Conservation (phyloP, 805 yeast species). For the Wickerhamomyces silvicola region DNA sequence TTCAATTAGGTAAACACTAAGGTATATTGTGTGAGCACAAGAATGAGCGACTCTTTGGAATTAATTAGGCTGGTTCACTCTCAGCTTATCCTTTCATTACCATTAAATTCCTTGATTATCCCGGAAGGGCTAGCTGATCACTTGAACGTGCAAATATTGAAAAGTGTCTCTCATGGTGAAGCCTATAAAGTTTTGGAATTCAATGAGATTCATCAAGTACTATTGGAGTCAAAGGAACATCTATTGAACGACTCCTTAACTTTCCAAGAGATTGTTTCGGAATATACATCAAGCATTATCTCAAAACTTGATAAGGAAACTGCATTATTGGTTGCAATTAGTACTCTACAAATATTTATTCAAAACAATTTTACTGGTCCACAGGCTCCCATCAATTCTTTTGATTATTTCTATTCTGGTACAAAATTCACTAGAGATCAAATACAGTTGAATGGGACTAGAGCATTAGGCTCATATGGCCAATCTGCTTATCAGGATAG, state of each 20-base stretch:
- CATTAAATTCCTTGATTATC: slow-evolving; percentile 4
- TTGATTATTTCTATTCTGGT: slow-evolving; percentile 21
- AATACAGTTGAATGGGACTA: slow-evolving; percentile 24
- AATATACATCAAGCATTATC: slow-evolving; percentile 1
- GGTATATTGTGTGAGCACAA: too few species aligned
- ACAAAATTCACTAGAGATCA: slow-evolving; percentile 5
- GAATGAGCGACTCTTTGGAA: slow-evolving; percentile 1
- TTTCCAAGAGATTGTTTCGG: slow-evolving; percentile 7
- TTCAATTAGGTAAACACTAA: background rate
- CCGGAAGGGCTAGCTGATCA: slow-evolving; percentile 5
- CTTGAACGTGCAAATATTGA: slow-evolving; percentile 10
- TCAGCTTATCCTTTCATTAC: slow-evolving; percentile 8
- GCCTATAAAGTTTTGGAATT: slow-evolving; percentile 12
- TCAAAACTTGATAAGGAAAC: slow-evolving; percentile 5
- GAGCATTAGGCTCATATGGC: slow-evolving; percentile 50
- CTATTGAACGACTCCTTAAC: slow-evolving; percentile 1
- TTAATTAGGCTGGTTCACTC: slow-evolving; percentile 5
- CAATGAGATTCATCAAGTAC: slow-evolving; percentile 3
- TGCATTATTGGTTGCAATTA: slow-evolving; percentile 33
- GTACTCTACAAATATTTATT: slow-evolving; percentile 59
- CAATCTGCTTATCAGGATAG: slow-evolving; percentile 62
- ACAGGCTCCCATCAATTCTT: slow-evolving; percentile 34
- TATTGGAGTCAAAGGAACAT: slow-evolving; percentile 2
- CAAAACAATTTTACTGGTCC: slow-evolving; percentile 88
- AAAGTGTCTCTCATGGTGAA: slow-evolving; percentile 16